These are phyloP conservation scores for Penicillium polonicum DNA, from an alignment of 2,329 filamentous ascomycete species.

Conservation along the genomic window DNA sequence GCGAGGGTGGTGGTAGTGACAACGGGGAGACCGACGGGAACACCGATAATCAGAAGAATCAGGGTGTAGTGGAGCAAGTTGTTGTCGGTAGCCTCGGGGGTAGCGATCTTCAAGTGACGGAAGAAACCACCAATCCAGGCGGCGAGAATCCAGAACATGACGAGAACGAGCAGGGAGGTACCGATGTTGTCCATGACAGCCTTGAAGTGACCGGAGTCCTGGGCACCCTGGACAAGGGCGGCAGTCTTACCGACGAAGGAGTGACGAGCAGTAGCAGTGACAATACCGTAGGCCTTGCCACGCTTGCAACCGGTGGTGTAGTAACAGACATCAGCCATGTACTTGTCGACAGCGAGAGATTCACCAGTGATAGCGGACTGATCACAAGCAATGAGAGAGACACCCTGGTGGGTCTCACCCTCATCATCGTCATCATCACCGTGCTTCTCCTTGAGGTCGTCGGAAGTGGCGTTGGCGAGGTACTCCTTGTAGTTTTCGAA, in stretches of 20 bases:
- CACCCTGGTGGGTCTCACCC: slow-evolving; percentile 60
- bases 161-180: slow-evolving; percentile 69
- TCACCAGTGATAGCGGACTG: slow-evolving; percentile 80
- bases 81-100: slow-evolving; percentile 53
- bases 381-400: slow-evolving; percentile 67
- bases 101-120: slow-evolving; percentile 63
- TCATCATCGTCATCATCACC: slow-evolving; percentile 58
- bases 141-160: slow-evolving; percentile 73
- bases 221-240: slow-evolving; percentile 69
- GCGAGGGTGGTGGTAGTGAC: slow-evolving; percentile 76
- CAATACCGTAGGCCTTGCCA: slow-evolving; percentile 70
- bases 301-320: slow-evolving; percentile 82
- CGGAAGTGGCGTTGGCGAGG: slow-evolving; percentile 60
- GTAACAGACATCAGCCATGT: slow-evolving; percentile 73
- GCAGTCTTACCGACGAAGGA: slow-evolving; percentile 78
- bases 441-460: slow-evolving; percentile 59
- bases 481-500: slow-evolving; percentile 67
- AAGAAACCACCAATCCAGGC: slow-evolving; percentile 79
- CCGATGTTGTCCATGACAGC: slow-evolving; percentile 81
- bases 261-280: slow-evolving; percentile 65
- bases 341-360: slow-evolving; percentile 61
- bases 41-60: slow-evolving; percentile 73
- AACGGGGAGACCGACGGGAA: slow-evolving; percentile 75
- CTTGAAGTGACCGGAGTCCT: slow-evolving; percentile 78
- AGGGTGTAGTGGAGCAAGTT: slow-evolving; percentile 68